phyloP scores from a whole-genome alignment of 2,329 filamentous ascomycete species.

The Chalara sp. region DNA sequence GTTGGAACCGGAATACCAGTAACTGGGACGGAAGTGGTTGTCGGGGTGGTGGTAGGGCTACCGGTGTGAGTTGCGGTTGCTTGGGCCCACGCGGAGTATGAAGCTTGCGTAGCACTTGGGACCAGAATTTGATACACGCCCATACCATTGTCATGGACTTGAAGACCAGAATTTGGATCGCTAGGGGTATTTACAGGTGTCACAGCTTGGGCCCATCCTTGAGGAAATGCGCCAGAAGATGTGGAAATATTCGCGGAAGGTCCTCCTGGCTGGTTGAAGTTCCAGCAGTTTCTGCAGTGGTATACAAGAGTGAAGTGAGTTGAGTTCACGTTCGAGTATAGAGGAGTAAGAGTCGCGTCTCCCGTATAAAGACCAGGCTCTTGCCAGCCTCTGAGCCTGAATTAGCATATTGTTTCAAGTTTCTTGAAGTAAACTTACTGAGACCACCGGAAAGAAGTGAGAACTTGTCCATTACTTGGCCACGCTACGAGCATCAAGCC shows the following conservation, averaged over 20 bases:
- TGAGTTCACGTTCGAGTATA: conserved; percentile 49
- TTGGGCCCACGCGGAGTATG: conserved; percentile 27
- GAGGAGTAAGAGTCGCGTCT: conserved; percentile 53
- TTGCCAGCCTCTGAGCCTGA: conserved; percentile 42
- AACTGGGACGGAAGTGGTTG: conserved; percentile 30
- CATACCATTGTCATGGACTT: conserved; percentile 49
- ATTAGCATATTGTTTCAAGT: not conserved
- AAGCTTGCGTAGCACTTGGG: conserved; percentile 34
- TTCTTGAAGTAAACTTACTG: conserved; percentile 22
- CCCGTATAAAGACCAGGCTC: conserved; percentile 54
- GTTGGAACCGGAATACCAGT: conserved; percentile 39
- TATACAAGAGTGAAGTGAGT: conserved; percentile 59
- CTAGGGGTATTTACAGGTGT: conserved; percentile 31
- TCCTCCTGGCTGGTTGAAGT: conserved; percentile 44
- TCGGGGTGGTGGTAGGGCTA: conserved; percentile 31
- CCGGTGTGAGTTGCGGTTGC: conserved; percentile 22
- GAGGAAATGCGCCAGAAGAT: conserved; percentile 34
- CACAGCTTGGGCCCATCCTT: conserved; percentile 50
- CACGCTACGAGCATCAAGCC: conserved; percentile 52
- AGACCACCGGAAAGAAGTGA: conserved; percentile 51
- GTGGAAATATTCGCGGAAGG: conserved; percentile 36
- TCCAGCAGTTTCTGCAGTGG: conserved; percentile 51
- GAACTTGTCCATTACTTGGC: conserved; percentile 42
- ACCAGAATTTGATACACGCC: conserved; percentile 42
- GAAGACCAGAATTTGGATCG: conserved; percentile 38